These are phyloP conservation scores for Microbotryum violaceum DNA, from an alignment of 1,284 basidiomycete species.

Conservation along the genomic window DNA sequence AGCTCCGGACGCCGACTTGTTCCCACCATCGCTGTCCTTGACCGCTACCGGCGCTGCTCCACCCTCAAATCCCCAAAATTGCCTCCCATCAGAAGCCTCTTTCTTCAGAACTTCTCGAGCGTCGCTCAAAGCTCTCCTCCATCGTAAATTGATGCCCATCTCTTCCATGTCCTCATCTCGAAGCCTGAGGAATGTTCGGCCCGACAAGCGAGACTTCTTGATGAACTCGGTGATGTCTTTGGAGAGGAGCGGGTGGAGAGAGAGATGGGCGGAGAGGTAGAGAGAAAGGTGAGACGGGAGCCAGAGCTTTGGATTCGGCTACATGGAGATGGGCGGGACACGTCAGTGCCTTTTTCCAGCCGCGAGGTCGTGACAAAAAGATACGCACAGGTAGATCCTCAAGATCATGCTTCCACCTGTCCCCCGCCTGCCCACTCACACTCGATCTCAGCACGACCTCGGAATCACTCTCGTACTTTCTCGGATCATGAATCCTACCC, in stretches of 20 bases:
- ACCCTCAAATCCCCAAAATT: constrained; percentile 27
- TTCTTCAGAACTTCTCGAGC: constrained; percentile 22
- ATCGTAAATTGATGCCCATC: constrained; percentile 32
- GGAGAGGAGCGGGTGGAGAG: constrained; percentile 7
- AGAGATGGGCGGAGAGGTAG: constrained; percentile 21
- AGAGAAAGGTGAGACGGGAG: constrained; percentile 26
- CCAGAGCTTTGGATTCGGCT: constrained; percentile 28
- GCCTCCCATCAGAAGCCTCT: constrained; percentile 16
- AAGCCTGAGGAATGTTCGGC: constrained; percentile 33
- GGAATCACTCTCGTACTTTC: background rate
- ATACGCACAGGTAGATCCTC: constrained; percentile 9
- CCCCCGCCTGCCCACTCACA: background rate
- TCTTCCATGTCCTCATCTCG: constrained; percentile 29
- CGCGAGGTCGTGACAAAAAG: background rate
- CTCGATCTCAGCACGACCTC: too few species aligned
- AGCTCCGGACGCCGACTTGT: background rate
- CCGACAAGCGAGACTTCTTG: constrained; percentile 24
- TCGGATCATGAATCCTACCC: background rate
- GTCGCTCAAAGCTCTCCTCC: constrained; percentile 9
- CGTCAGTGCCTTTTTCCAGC: background rate
- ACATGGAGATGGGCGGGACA: background rate
- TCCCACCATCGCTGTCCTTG: background rate
- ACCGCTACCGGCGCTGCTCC: background rate
- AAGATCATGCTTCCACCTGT: constrained; percentile 22
- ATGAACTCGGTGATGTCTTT: constrained; percentile 32